Evolutionary conservation across 768 basidiomycete genomes (phyloP).

Genomic region (Mrakia frigida): DNA sequence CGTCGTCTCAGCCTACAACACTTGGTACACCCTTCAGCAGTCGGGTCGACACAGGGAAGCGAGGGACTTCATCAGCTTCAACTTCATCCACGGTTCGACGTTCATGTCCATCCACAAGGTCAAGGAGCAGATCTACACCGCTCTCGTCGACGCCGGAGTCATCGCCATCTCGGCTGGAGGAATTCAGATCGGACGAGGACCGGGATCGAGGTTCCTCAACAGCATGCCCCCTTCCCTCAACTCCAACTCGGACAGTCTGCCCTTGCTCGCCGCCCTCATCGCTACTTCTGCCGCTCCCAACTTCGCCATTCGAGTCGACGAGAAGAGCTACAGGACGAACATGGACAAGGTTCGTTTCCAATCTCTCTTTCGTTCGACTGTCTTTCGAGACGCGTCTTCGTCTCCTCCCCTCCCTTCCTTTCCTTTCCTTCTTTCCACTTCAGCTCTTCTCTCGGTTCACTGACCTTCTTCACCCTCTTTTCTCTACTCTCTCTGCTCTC

Average conservation of each 20-base stretch:
- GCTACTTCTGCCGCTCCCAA: slow-evolving; percentile 83
- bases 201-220: slow-evolving; percentile 29
- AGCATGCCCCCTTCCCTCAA: slow-evolving; percentile 64
- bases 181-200: slow-evolving; percentile 21
- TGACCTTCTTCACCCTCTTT: background rate
- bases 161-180: slow-evolving; percentile 75
- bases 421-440: background rate
- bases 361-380: background rate
- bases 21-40: slow-evolving; percentile 69
- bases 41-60: slow-evolving; percentile 61
- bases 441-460: background rate
- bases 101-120: slow-evolving; percentile 74
- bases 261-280: slow-evolving; percentile 75
- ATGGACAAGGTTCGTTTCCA: slow-evolving; percentile 11
- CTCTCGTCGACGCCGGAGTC: slow-evolving; percentile 72
- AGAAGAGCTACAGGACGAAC: slow-evolving; percentile 34
- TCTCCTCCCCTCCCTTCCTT: no score
- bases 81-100: slow-evolving; percentile 84
- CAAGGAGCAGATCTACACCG: slow-evolving; percentile 67
- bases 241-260: slow-evolving; percentile 63
- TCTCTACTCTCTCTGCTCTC: background rate
- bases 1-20: slow-evolving; percentile 70
- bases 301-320: slow-evolving; percentile 73
- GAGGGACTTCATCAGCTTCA: slow-evolving; percentile 71
- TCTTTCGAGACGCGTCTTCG: slow-evolving; percentile 4